Base-by-base conservation (phyloP, 2,329 filamentous ascomycete species). In the Aspergillus glaucus region DNA sequence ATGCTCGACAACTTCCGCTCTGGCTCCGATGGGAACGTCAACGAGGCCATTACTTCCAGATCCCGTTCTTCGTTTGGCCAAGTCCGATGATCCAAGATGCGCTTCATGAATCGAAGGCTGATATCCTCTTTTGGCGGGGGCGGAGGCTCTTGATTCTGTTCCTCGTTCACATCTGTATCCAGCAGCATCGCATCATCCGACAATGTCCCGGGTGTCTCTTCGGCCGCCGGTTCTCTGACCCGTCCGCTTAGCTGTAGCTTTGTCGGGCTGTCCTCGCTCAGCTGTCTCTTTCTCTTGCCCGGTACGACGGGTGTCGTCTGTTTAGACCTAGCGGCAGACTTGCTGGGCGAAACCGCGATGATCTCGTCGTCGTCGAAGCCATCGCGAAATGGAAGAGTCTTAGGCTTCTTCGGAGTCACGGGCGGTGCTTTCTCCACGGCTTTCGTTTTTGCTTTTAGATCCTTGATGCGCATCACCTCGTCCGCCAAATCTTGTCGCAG, bases 351-450 rank as follows among this genome's bases (percentile, higher is more conserved):
- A 1, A 74, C 62, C 52, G 77, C 70, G 48, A 76, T 64, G 7
- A 84, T 74, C 58, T 85, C 79, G 48, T 78, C 75, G 53, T 85
- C 79, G 48, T 84, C 79, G 58, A 85, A 85, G 15, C 82, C 82
- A 67, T 85, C 82, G 14, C 80, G 74, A 32, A 79, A 73, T 2
- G 74, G 72, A 1, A 75, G 64, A 6, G 64, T 63, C 52, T 68
- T 73, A n/a, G 68, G 63, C 54, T 75, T 79, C 50, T 66, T 77
- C 0, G 79, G 79, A 1, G 79, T 81, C 1, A 68, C 60, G 1
- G 75, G 75, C 36, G 66, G 69, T 21, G 55, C 49, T 46, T 64
- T 68, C 14, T 70, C 70, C 12, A 65, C 61, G 15, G 53, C 34
- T 42, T 61, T 63, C 26, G 63, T 61, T 51, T 67, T 74, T 28